Conservation (phyloP, 371 early-diverging fungal species). For the Quaeritorhiza haematococci region DNA sequence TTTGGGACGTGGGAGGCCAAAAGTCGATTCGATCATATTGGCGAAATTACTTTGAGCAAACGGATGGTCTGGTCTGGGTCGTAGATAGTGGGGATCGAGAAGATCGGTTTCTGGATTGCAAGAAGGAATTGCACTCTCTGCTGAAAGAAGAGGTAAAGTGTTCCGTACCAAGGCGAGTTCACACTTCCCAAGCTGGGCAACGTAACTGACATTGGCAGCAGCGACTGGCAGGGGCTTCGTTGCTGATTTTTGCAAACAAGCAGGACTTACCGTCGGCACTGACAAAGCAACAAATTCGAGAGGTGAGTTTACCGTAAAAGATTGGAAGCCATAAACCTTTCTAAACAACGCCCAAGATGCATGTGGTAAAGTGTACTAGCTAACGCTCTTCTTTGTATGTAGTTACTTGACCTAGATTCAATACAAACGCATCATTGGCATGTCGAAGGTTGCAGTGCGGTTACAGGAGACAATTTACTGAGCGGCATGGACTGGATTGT, state of each 20-base stretch:
- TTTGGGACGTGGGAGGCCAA: slow-evolving; percentile 99
- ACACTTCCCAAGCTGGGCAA: no score
- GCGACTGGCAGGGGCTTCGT: slow-evolving; percentile 85
- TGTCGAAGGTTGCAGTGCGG: slow-evolving; percentile 84
- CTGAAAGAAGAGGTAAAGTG: slow-evolving; percentile 74
- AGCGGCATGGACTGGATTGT: slow-evolving; percentile 93
- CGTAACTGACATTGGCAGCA: no score
- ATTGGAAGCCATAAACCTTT: background rate
- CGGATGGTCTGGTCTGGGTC: slow-evolving; percentile 98
- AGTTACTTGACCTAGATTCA: slow-evolving; percentile 66
- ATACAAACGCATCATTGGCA: slow-evolving; percentile 90
- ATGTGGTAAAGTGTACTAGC: background rate
- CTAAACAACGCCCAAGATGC: background rate
- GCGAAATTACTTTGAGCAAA: slow-evolving; percentile 99
- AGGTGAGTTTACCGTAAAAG: slow-evolving; percentile 31
- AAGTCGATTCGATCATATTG: slow-evolving; percentile 95
- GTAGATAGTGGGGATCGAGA: slow-evolving; percentile 89
- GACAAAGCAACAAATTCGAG: slow-evolving; percentile 62
- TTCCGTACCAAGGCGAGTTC: background rate
- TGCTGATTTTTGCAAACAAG: slow-evolving; percentile 93
- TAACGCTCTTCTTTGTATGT: background rate
- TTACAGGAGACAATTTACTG: slow-evolving; percentile 80
- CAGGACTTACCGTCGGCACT: slow-evolving; percentile 89
- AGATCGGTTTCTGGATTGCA: slow-evolving; percentile 75
- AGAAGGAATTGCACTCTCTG: slow-evolving; percentile 66